phyloP scores from a whole-genome alignment of 306 rosid species.

The Betula pendula region DNA sequence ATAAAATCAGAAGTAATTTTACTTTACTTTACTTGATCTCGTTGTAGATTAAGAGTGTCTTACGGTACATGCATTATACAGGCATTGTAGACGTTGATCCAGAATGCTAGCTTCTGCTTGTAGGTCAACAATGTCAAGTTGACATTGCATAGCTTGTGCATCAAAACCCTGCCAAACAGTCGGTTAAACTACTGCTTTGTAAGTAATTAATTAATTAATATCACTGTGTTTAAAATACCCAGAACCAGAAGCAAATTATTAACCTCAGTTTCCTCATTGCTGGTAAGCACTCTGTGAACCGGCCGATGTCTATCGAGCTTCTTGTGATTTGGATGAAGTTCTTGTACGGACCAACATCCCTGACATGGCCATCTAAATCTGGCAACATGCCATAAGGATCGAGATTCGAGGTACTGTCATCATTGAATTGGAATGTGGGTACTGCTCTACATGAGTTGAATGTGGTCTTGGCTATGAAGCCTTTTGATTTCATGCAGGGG shows the following conservation, averaged over 20 bases:
- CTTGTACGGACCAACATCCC: constrained; percentile 79
- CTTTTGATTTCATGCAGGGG: constrained; percentile 69
- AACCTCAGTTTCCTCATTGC: constrained; percentile 63
- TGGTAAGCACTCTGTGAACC: constrained; percentile 45
- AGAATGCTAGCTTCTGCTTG: constrained; percentile 92
- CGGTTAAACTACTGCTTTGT: neutral
- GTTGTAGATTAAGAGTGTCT: constrained; percentile 48
- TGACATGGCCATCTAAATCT: constrained; percentile 54
- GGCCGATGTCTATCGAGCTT: constrained; percentile 46
- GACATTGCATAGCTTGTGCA: constrained; percentile 59
- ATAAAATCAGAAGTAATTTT: neutral
- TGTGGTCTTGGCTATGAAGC: constrained; percentile 57
- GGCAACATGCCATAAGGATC: constrained; percentile 74
- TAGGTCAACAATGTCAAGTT: constrained; percentile 71
- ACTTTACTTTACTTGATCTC: neutral
- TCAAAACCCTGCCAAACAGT: constrained; percentile 50
- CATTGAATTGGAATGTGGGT: constrained; percentile 55
- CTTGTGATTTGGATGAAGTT: constrained; percentile 71
- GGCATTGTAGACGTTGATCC: constrained; percentile 95
- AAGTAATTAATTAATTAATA: neutral
- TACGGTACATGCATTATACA: constrained; percentile 98
- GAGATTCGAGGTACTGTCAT: constrained; percentile 42
- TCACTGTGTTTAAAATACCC: neutral
- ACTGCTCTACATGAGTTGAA: constrained; percentile 51
- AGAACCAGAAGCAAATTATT: constrained; percentile 28